Conservation (phyloP, 169 alveolate genomes). For the Plasmodium berghei region DNA sequence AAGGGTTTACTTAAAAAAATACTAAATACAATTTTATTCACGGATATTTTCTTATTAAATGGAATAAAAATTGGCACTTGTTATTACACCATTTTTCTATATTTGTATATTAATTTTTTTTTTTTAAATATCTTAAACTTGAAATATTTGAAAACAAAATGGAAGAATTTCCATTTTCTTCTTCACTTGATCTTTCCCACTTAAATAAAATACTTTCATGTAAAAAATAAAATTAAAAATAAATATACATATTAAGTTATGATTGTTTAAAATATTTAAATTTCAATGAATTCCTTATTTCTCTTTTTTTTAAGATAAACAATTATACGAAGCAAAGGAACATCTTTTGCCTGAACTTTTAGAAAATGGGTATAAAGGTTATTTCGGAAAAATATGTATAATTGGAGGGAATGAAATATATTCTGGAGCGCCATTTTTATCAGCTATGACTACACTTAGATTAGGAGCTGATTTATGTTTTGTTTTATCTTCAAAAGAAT, state of each 20-base stretch:
- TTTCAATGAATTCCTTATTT: neutral
- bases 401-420: slow-evolving; percentile 94
- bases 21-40: too few relatives aligned
- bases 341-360: slow-evolving; percentile 20
- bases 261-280: too few relatives aligned
- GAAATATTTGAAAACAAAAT: neutral
- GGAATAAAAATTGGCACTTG: too few relatives aligned
- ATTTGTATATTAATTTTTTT: neutral
- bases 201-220: slow-evolving; percentile 31
- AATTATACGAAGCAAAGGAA: slow-evolving; percentile 4
- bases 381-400: slow-evolving; percentile 83
- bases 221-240: slow-evolving; percentile 6
- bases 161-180: slow-evolving; percentile 6
- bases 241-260: neutral
- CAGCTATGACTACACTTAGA: slow-evolving; percentile 90
- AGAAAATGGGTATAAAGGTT: slow-evolving; percentile 37
- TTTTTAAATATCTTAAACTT: neutral
- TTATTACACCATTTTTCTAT: neutral
- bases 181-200: neutral
- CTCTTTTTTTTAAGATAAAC: slow-evolving; percentile 28
- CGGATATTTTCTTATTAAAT: too few relatives aligned
- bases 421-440: slow-evolving; percentile 94
- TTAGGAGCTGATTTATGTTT: slow-evolving; percentile 94
- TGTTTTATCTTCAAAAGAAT: slow-evolving; percentile 90
- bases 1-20: too few relatives aligned